phyloP scores from a whole-genome alignment of 495 filamentous ascomycete species.

The Oidiodendron maius region DNA sequence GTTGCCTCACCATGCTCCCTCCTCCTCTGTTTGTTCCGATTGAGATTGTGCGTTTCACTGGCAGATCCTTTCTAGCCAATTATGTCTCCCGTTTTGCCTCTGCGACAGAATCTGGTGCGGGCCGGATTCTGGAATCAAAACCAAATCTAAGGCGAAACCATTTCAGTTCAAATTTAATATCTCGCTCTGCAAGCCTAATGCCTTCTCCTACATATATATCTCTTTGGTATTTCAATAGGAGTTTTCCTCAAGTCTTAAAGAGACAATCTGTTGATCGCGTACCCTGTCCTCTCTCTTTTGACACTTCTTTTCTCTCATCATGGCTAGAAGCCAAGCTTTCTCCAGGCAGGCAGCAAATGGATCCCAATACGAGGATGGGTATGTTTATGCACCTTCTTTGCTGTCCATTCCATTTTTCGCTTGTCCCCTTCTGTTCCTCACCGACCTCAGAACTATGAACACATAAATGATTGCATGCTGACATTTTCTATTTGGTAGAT shows the following conservation, averaged over 20 bases:
- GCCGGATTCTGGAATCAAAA: not conserved
- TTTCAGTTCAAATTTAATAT: constrained; percentile 3
- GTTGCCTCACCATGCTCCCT: not conserved
- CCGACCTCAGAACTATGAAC: not conserved
- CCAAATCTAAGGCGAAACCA: not conserved
- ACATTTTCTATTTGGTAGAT: constrained; percentile 4
- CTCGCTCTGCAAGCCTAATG: not conserved
- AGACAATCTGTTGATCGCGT: not conserved
- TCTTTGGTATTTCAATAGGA: not conserved
- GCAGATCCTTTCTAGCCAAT: no score
- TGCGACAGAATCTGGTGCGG: constrained; percentile 3
- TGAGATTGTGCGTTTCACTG: not conserved
- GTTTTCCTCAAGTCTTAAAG: not conserved
- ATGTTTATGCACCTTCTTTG: not conserved
- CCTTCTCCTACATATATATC: not conserved
- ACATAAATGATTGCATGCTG: constrained; percentile 1
- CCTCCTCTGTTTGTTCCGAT: not conserved
- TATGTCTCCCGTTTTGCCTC: constrained; percentile 1
- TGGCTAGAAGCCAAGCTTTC: constrained; percentile 1
- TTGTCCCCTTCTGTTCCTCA: not conserved
- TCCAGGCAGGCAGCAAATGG: constrained; percentile 3
- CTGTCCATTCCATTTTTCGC: not conserved
- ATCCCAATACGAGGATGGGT: not conserved
- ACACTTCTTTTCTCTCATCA: constrained; percentile 1
- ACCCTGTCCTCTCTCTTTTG: not conserved